A percentile compares a stretch with the other conserved stretches of the same genome.
Conservation (phyloP, 2,329 filamentous ascomycete genomes). For the Cadophora malorum region DNA sequence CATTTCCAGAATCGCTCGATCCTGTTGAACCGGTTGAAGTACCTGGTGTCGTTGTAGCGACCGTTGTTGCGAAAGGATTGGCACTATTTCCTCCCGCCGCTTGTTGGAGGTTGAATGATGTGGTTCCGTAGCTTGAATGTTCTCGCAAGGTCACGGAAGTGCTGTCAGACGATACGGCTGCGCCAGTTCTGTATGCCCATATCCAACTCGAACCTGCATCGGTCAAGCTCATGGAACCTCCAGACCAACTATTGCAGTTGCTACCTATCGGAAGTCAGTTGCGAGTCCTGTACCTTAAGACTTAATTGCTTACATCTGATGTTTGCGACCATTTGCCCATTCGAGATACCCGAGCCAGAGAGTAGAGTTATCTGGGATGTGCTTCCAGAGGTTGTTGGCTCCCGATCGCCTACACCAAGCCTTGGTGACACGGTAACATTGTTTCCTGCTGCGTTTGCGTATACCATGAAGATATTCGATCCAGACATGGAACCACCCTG, state of each 20-base stretch:
- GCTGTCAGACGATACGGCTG: constrained; percentile 55
- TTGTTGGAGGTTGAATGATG: constrained; percentile 54
- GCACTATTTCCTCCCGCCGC: constrained; percentile 54
- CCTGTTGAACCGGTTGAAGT: constrained; percentile 12
- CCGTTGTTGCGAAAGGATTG: constrained; percentile 38
- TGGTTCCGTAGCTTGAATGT: constrained; percentile 52
- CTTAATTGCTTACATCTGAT: constrained; percentile 52
- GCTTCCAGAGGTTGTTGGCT: constrained; percentile 50
- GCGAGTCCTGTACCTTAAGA: neutral
- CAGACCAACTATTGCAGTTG: constrained; percentile 59
- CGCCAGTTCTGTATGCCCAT: constrained; percentile 53
- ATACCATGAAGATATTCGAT: constrained; percentile 65
- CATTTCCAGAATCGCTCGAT: neutral
- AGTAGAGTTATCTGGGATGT: constrained; percentile 55
- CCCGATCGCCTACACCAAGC: constrained; percentile 50
- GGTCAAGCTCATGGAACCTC: constrained; percentile 57
- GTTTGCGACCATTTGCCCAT: constrained; percentile 61
- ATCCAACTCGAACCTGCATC: constrained; percentile 55
- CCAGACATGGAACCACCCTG: constrained; percentile 60
- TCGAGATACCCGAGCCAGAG: constrained; percentile 58
- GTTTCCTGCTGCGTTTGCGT: constrained; percentile 55
- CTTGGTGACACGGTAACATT: constrained; percentile 65
- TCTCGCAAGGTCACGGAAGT: constrained; percentile 50
- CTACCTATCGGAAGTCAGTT: constrained; percentile 47
- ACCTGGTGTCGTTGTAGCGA: constrained; percentile 23